phyloP scores from a whole-genome alignment of 176 grass and related monocot species.

The Cocos nucifera region DNA sequence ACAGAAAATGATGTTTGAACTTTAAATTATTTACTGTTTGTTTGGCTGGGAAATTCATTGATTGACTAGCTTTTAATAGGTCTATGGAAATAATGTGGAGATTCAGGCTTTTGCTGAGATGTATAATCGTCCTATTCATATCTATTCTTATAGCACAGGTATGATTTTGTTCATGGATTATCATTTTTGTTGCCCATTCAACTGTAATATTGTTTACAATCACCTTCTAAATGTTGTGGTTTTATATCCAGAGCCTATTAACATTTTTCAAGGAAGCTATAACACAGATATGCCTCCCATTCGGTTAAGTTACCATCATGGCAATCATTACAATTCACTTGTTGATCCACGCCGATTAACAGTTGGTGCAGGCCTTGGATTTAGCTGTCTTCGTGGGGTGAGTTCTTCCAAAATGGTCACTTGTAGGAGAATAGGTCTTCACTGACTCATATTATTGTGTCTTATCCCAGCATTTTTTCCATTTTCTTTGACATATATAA shows the following conservation, averaged over 20 bases:
- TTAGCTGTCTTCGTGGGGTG: conserved; percentile 92
- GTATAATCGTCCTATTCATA: conserved; percentile 98
- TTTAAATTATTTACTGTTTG: too few relatives aligned
- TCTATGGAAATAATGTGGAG: conserved; percentile 99
- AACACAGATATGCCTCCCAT: conserved; percentile 81
- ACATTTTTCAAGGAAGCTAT: conserved; percentile 99
- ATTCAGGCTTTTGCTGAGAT: conserved; percentile 99
- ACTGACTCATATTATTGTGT: too few relatives aligned
- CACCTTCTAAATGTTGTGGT: conserved; percentile 14
- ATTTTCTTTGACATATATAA: too few relatives aligned
- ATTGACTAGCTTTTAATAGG: conserved; percentile 31
- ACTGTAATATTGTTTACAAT: neutral
- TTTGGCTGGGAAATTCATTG: neutral
- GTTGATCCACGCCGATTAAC: conserved; percentile 75
- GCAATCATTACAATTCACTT: conserved; percentile 99
- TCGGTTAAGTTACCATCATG: conserved; percentile 92
- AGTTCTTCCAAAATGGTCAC: conserved; percentile 10
- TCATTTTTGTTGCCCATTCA: conserved; percentile 5
- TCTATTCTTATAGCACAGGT: conserved; percentile 94
- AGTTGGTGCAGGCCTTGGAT: conserved; percentile 86
- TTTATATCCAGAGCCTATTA: conserved; percentile 79
- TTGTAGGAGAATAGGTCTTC: neutral
- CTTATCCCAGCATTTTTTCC: too few relatives aligned
- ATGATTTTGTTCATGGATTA: conserved; percentile 7
- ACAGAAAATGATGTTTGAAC: too few relatives aligned